These are phyloP conservation scores for Nyssa sinensis DNA, from an alignment of 148 eudicot species.

Conservation along the genomic window DNA sequence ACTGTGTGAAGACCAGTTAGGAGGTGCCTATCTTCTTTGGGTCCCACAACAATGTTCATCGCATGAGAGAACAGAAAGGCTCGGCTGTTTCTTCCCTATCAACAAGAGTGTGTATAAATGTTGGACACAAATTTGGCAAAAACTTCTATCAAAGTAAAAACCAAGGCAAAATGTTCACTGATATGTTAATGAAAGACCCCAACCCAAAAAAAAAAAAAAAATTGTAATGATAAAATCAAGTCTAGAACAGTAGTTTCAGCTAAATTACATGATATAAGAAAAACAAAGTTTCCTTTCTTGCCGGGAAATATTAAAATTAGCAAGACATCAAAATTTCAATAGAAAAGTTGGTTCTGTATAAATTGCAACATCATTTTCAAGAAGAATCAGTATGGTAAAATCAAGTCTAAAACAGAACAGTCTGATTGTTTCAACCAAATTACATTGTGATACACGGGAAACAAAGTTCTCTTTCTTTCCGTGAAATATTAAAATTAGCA, in stretches of 20 bases:
- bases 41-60: slow-evolving; percentile 29
- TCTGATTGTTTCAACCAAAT: background rate
- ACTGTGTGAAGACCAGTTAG: slow-evolving; percentile 41
- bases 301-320: background rate
- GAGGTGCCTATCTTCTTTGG: slow-evolving; percentile 30
- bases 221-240: background rate
- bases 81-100: slow-evolving; percentile 29
- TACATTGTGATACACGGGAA: background rate
- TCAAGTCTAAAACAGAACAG: background rate
- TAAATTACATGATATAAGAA: background rate
- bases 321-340: background rate
- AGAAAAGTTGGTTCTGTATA: background rate
- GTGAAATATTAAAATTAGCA: background rate
- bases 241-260: background rate
- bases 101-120: background rate
- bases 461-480: background rate
- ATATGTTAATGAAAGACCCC: too few relatives aligned
- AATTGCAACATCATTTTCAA: background rate
- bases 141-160: background rate
- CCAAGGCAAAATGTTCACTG: background rate
- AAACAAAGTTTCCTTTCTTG: background rate
- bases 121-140: background rate
- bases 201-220: background rate
- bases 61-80: slow-evolving; percentile 41
- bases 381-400: background rate